Percentiles rank a stretch among this genome's conserved stretches.
Evolutionary conservation across 129 eudicot genomes (phyloP).

Genomic region (carrot (Daucus carota)): DNA sequence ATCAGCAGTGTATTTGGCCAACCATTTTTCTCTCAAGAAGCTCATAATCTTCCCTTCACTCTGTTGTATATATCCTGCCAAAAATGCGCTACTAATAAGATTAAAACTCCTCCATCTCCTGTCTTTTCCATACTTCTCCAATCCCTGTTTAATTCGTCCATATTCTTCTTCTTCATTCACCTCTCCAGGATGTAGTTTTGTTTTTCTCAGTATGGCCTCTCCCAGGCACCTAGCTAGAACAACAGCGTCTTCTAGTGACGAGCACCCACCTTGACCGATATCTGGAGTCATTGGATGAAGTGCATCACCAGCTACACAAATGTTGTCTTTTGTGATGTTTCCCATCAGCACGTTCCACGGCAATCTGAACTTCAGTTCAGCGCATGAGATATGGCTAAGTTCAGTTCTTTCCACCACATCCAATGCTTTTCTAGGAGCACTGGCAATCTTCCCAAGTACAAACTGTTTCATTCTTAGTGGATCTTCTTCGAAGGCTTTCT

Average conservation of each 20-base stretch:
- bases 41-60: constrained; percentile 38
- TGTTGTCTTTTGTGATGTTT: constrained; percentile 40
- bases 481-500: constrained; percentile 34
- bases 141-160: constrained; percentile 35
- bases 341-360: constrained; percentile 56
- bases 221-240: constrained; percentile 62
- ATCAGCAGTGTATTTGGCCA: constrained; percentile 30
- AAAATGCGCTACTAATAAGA: constrained; percentile 40
- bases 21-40: constrained; percentile 52
- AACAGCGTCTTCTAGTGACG: constrained; percentile 56
- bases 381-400: constrained; percentile 30
- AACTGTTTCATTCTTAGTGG: constrained; percentile 64
- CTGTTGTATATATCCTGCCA: constrained; percentile 54
- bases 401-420: constrained; percentile 42
- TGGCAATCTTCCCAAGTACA: constrained; percentile 31
- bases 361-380: constrained; percentile 37
- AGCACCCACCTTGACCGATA: constrained; percentile 76
- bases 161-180: constrained; percentile 26
- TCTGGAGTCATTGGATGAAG: constrained; percentile 92
- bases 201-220: constrained; percentile 35
- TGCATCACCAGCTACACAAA: constrained; percentile 74
- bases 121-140: constrained; percentile 48
- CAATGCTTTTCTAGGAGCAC: constrained; percentile 28
- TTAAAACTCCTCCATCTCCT: constrained; percentile 72
- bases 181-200: not conserved